Evolutionary conservation across 192 early-diverging fungal species (phyloP).

Genomic region (Jimgerdemannia flammicorona): DNA sequence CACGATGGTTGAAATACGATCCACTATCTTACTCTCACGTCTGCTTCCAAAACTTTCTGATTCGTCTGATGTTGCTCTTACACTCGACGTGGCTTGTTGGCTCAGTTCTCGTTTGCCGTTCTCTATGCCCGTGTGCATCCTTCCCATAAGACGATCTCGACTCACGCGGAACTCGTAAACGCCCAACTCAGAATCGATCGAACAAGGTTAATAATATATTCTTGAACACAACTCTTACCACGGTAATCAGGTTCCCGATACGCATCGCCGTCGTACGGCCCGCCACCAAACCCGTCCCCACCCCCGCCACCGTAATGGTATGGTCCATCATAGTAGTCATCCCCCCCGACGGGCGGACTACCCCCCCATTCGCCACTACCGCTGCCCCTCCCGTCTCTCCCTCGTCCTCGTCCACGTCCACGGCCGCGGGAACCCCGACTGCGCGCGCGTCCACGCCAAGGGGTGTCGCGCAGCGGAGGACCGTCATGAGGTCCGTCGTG

Average conservation of each 20-base stretch:
- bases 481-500: not conserved
- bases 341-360: not conserved
- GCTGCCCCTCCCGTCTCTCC: not conserved
- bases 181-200: not conserved
- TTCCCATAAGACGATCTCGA: not conserved
- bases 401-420: not conserved
- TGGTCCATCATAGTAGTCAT: not conserved
- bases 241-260: not conserved
- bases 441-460: too few species aligned
- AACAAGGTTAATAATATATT: constrained; percentile 1
- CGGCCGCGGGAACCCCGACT: too few species aligned
- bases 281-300: not conserved
- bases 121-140: not conserved
- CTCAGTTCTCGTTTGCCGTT: not conserved
- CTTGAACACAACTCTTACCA: not conserved
- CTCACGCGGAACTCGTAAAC: not conserved
- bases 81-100: not conserved
- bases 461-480: not conserved
- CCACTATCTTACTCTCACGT: not conserved
- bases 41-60: not conserved
- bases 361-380: not conserved
- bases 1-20: not conserved
- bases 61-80: not conserved
- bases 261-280: not conserved
- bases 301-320: not conserved